Conservation (phyloP, 495 filamentous ascomycete genomes). For the Letharia lupina region DNA sequence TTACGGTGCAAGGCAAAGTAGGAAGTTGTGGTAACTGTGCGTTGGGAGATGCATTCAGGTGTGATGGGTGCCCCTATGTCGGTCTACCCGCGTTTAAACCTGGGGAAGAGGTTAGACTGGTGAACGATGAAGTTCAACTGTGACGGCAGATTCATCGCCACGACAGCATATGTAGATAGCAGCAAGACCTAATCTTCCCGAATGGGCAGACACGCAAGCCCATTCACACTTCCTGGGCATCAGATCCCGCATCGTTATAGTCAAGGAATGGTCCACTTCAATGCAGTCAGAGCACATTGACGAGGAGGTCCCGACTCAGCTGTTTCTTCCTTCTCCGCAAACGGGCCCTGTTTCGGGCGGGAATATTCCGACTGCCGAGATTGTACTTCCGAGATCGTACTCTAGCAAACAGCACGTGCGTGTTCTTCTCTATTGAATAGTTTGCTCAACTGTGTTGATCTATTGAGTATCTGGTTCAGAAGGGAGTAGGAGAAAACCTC, state of each 20-base stretch:
- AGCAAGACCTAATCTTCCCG: neutral
- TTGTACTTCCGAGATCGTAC: too few species aligned
- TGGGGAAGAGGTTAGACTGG: constrained; percentile 80
- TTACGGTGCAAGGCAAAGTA: constrained; percentile 91
- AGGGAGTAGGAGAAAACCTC: neutral
- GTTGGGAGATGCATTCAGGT: constrained; percentile 69
- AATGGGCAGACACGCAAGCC: neutral
- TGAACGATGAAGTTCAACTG: constrained; percentile 82
- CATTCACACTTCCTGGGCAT: neutral
- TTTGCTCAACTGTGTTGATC: neutral
- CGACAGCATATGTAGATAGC: neutral
- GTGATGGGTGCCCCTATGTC: constrained; percentile 78
- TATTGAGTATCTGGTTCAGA: neutral
- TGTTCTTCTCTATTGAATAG: neutral
- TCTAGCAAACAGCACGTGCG: neutral
- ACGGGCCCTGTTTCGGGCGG: neutral
- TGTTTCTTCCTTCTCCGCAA: neutral
- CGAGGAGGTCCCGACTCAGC: neutral
- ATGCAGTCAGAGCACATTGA: neutral
- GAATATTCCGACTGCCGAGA: neutral
- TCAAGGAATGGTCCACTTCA: neutral
- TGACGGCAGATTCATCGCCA: constrained; percentile 30
- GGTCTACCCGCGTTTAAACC: constrained; percentile 93
- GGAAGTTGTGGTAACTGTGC: constrained; percentile 90
- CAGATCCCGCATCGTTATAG: neutral